Evolutionary conservation across 768 basidiomycete genomes (phyloP).

Genomic region (Trametes punicea): DNA sequence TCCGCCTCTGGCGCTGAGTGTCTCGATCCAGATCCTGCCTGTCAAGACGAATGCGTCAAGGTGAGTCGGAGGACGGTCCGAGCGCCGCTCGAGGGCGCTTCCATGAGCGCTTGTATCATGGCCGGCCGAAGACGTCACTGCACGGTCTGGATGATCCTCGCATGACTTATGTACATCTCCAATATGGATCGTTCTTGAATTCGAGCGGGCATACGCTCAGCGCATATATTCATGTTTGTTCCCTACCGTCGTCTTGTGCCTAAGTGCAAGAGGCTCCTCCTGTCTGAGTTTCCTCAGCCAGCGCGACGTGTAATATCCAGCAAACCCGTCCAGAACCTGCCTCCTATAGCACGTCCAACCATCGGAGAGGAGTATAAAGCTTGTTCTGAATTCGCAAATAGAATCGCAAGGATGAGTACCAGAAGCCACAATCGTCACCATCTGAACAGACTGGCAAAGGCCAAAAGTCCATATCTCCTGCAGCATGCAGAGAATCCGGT

Average conservation of each 20-base stretch:
- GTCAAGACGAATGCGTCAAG: too few relatives aligned
- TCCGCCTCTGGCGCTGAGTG: too few relatives aligned
- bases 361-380: not conserved
- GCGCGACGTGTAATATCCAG: not conserved
- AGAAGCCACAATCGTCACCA: not conserved
- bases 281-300: not conserved
- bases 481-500: slow-evolving; percentile 29
- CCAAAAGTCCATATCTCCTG: slow-evolving; percentile 27
- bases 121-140: not conserved
- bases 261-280: not conserved
- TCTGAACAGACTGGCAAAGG: slow-evolving; percentile 18
- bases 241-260: not conserved
- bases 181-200: not conserved
- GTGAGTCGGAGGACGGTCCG: too few relatives aligned
- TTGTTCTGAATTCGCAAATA: not conserved
- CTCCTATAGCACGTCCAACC: too few relatives aligned
- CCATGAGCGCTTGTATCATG: too few relatives aligned
- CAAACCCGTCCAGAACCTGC: not conserved
- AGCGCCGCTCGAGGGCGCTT: too few relatives aligned
- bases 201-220: not conserved
- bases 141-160: not conserved
- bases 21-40: too few relatives aligned
- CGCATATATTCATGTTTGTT: slow-evolving; percentile 4
- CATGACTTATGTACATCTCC: not conserved
- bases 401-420: not conserved